Evolutionary conservation across 2,329 filamentous ascomycete species (phyloP), one percentile per base, ranked within the genome.

Genomic region (Geosmithia flava): DNA sequence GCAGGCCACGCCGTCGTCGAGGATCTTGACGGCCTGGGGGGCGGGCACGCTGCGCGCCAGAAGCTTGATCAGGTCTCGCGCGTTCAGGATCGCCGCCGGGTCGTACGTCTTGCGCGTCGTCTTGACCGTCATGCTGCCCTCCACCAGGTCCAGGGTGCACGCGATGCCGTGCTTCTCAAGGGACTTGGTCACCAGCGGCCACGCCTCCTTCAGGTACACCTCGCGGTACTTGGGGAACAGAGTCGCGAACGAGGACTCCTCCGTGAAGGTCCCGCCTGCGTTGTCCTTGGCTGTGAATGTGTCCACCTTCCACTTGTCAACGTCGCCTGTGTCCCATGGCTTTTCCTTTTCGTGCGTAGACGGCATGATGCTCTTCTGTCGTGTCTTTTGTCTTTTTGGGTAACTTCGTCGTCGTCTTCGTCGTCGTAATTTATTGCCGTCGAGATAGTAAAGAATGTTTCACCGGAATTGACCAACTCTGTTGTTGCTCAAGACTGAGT

Each of bases 211-310:
- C 49, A 98, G 72, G 60, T 97, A 96, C 46, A 87, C 78, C 74
- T 98, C 93, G 59, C 93, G 84, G 67, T 98, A 98, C 68, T 95
- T 95, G 53, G 93, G 93, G 62, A 97, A 97, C 7, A 97, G 72
- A 0, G 80, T 84, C 54, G 74, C 75, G 63, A 98, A 98, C 5
- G 86, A 89, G 1, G 88, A 95, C 70, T 97, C 93, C 66, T 98
- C 91, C 47, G 83, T 77, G 63, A 98, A 95, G 19, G 85, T 84
- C 54, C 93, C 93, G 48, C 79, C 87, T 30, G 71, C 68, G 67
- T 97, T 97, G 69, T 97, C 85, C 55, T 86, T 81, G 45, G 87
- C 78, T 42, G 81, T 91, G 69, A 97, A 97, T 27, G 81, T 69
- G 40, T 95, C 89, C 58, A 90, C 71, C 80, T 89, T 91, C 89